Conservation (phyloP, 2,329 filamentous ascomycete genomes). For the Colletotrichum cereale region DNA sequence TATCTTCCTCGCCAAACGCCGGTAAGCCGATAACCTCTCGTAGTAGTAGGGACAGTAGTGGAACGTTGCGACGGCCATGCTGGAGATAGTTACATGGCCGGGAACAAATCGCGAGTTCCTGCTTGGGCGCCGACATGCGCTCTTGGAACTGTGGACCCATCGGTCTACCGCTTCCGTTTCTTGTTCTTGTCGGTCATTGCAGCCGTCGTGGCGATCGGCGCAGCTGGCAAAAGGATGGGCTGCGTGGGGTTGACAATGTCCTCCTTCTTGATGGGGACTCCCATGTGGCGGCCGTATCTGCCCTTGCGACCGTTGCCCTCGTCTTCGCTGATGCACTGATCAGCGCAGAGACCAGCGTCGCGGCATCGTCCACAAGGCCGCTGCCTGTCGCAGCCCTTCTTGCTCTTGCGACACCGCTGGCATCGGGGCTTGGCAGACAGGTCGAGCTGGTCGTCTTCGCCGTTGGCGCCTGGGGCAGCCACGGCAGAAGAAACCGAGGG, state of each 20-base stretch:
- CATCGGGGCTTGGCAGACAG: constrained; percentile 96
- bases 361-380: constrained; percentile 95
- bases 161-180: constrained; percentile 69
- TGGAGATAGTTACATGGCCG: background rate
- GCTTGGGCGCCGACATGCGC: background rate
- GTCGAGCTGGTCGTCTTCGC: constrained; percentile 92
- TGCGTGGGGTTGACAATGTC: constrained; percentile 58
- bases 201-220: constrained; percentile 55
- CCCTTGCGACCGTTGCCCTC: constrained; percentile 98
- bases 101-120: background rate
- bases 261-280: constrained; percentile 72
- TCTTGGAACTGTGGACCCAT: background rate
- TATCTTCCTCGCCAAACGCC: constrained; percentile 18
- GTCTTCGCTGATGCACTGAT: constrained; percentile 97
- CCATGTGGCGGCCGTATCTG: constrained; percentile 83
- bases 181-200: constrained; percentile 66
- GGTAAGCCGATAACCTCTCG: constrained; percentile 4
- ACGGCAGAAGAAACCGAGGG: constrained; percentile 75
- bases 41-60: constrained; percentile 26
- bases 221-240: constrained; percentile 56
- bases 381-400: constrained; percentile 98
- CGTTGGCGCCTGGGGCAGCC: constrained; percentile 64
- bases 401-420: constrained; percentile 98
- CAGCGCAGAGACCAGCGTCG: constrained; percentile 92
- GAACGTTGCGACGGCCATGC: background rate